Base-by-base conservation (phyloP, 495 filamentous ascomycete genomes). In the Podospora fimiseda region DNA sequence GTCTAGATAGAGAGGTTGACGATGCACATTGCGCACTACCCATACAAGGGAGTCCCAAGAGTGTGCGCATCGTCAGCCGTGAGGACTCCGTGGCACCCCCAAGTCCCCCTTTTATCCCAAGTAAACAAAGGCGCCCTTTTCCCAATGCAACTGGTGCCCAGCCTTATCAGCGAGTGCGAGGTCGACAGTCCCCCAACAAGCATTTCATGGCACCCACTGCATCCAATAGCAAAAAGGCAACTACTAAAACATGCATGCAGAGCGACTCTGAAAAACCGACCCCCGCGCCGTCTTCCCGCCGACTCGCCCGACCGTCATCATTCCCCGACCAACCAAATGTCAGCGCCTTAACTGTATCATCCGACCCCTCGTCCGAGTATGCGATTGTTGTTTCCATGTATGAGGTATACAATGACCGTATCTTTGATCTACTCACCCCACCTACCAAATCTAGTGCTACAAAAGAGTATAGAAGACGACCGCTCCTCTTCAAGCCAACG, bases 351-450 rank as follows among this genome's bases (percentile, higher is more conserved):
- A 69, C 75, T 9, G 68, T 91, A 0, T 77, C 83, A 4, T 73
- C 82, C 52, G 89, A 93, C 50, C 72, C 77, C 0, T 80, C 80
- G 19, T 79, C 87, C 50, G 90, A 96, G 55, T 96, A 96, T 61
- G 85, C 90, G 3, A 82, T 98, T 52, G 65, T 98, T 7, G 77
- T 97, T 1, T 95, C 89, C 15, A 98, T 97, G 93, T 98, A 96
- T 69, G 94, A 98, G 69, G 93, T 98, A 15, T 96, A 98, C 73
- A 97, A 97, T 67, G 93, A 98, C 68, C 84, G 92, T 11, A 96
- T 98, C 48, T 98, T 93, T 60, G 93, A 98, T 62, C 82, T 98
- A 2, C 71, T 98, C 1, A 84, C 87, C 1, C 74, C 78, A 1
- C 70, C 77, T 9, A 60, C 67, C 45, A 73, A 70, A 51, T 68